Evolutionary conservation across 805 yeast species (phyloP).

Genomic region (Hanseniaspora hatyaiensis): DNA sequence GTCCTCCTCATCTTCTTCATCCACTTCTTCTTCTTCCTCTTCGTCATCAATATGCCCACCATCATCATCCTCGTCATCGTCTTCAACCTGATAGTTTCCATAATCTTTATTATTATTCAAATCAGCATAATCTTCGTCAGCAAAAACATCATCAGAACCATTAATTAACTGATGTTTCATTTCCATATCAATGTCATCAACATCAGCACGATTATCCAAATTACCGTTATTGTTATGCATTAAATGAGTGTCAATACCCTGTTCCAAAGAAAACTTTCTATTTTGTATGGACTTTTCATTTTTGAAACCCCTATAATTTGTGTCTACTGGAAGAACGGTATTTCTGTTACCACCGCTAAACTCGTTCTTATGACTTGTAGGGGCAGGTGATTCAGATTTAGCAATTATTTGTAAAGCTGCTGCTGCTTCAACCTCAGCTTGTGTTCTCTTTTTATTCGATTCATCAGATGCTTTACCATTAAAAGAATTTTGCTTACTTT

Average conservation of each 20-base stretch:
- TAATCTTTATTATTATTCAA: background rate
- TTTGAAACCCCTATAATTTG: no score
- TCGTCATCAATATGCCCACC: background rate
- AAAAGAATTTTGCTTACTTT: no score
- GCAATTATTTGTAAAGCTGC: slow-evolving; percentile 14
- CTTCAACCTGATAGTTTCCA: background rate
- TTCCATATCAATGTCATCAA: slow-evolving; percentile 3
- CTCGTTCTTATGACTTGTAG: background rate
- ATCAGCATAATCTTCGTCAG: background rate
- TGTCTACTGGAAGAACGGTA: no score
- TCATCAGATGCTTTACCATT: background rate
- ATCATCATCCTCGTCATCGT: background rate
- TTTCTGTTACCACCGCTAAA: no score
- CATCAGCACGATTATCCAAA: background rate
- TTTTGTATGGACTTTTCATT: background rate
- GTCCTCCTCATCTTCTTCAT: background rate
- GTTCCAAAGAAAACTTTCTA: slow-evolving; percentile 1
- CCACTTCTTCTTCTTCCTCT: background rate
- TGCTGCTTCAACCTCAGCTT: slow-evolving; percentile 8
- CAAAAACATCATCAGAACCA: background rate
- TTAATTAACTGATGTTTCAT: slow-evolving; percentile 6
- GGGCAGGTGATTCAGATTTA: slow-evolving; percentile 13
- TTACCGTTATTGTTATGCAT: background rate
- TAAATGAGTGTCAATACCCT: slow-evolving; percentile 2
- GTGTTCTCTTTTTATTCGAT: background rate